A percentile compares a stretch with the other conserved stretches of the same genome.
Conservation (phyloP, 192 early-diverging fungal genomes). For the Coemansia sp. region DNA sequence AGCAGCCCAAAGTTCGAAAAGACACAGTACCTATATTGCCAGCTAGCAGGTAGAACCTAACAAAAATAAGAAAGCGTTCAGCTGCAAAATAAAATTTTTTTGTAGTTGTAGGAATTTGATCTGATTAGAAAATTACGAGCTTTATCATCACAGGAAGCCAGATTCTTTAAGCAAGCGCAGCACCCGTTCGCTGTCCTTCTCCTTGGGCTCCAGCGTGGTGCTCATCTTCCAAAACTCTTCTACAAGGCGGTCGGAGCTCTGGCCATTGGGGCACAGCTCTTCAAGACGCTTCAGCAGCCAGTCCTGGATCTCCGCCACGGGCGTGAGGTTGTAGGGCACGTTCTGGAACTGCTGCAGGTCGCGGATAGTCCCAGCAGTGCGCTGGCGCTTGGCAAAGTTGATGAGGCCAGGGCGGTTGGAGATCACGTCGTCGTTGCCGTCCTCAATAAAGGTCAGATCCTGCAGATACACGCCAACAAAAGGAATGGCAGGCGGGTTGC, state of each 20-base stretch:
- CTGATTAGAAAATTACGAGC: no score
- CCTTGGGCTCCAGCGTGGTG: conserved; percentile 79
- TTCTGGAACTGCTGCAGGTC: conserved; percentile 90
- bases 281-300: conserved; percentile 71
- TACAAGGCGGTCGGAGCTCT: conserved; percentile 56
- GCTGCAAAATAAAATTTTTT: neutral
- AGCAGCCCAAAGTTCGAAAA: no score
- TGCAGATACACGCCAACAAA: conserved; percentile 85
- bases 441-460: conserved; percentile 89
- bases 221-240: conserved; percentile 76
- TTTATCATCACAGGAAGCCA: conserved; percentile 63
- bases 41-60: no score
- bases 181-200: conserved; percentile 81
- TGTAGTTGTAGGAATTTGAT: neutral
- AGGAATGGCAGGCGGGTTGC: conserved; percentile 77
- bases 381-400: conserved; percentile 87
- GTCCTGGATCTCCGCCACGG: conserved; percentile 79
- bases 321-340: conserved; percentile 69
- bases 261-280: conserved; percentile 62
- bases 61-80: no score
- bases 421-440: conserved; percentile 76
- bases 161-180: conserved; percentile 71
- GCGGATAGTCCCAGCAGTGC: conserved; percentile 82
- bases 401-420: conserved; percentile 65
- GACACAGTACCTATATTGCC: no score